Conservation (phyloP, 305 asterid species). For the Fraxinus latifolia region DNA sequence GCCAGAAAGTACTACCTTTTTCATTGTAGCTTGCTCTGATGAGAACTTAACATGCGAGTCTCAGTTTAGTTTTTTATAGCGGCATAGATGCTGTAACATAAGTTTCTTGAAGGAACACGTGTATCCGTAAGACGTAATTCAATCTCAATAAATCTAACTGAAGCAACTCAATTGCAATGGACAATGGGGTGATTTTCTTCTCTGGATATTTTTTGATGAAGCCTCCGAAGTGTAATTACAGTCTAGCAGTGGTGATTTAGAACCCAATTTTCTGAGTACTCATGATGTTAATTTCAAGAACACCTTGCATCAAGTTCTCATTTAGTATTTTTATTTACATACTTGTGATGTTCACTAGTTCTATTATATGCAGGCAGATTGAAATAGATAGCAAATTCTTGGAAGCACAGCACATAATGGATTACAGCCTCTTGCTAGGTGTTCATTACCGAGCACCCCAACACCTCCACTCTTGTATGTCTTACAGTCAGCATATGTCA, state of each 20-base stretch:
- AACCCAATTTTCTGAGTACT: not conserved
- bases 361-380: conserved; percentile 66
- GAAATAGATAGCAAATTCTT: conserved; percentile 88
- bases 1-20: not conserved
- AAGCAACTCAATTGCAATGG: not conserved
- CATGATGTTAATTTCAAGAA: not conserved
- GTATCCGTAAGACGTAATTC: not conserved
- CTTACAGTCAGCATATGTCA: conserved; percentile 47
- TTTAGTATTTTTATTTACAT: conserved; percentile 10
- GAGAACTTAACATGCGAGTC: not conserved
- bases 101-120: not conserved
- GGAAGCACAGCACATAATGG: conserved; percentile 93
- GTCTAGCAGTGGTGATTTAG: not conserved
- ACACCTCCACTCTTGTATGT: conserved; percentile 65
- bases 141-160: not conserved
- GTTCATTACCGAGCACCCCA: conserved; percentile 98
- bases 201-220: not conserved
- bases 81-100: not conserved
- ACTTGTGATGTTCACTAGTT: conserved; percentile 15
- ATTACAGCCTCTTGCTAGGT: conserved; percentile 96
- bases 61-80: not conserved
- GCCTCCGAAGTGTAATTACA: not conserved
- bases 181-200: not conserved
- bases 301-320: not conserved
- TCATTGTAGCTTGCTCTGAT: not conserved